Base-by-base conservation (phyloP, 495 filamentous ascomycete genomes). In the Ascodesmis nigricans region DNA sequence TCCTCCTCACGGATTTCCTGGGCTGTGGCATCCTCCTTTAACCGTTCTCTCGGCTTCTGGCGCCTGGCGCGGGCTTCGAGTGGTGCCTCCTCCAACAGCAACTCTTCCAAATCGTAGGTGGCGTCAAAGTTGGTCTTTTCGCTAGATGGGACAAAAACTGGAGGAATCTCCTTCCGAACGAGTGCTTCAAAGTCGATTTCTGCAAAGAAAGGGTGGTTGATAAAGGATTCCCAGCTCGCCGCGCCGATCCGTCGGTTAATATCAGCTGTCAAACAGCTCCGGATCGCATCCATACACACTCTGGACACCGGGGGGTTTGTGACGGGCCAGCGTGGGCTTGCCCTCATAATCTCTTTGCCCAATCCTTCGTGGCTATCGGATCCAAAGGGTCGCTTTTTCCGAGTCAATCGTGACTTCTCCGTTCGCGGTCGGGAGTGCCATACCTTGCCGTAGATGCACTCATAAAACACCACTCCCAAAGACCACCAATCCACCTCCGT, bases 51-150 rank as follows among this genome's bases (percentile, higher is more conserved):
- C 0, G 87, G 87, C 53, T 92, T 91, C 54, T 97, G 87, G 45
- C 83, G 66, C 41, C 87, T 69, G 26, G 87, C 79, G 41, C 87
- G 62, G 21, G 90, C 87, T 55, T 97, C 87, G 3, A 97, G 59
- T 8, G 87, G 87, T 17, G 87, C 90, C 53, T 97, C 87, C 56
- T 97, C 90, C 30, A 97, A 57, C 15, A 97, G 56, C 18, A 97
- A 56, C 53, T 97, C 87, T 51, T 97, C 87, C 35, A 97, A 55
- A 56, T 97, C 87, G 50, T 97, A 97, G 1, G 87, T 97, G 3
- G 87, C 87, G 56, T 97, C 87, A 42, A 97, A 97, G 54, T 97
- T 97, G 4, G 90, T 92, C 65, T 97, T 97, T 32, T 97, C 87
- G 31, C 78, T 77, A 0, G 83, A 91, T 4, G 87, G 87, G 15